Conservation (phyloP, 352 stramenopile genomes). For the Aphanomyces euteiches region DNA sequence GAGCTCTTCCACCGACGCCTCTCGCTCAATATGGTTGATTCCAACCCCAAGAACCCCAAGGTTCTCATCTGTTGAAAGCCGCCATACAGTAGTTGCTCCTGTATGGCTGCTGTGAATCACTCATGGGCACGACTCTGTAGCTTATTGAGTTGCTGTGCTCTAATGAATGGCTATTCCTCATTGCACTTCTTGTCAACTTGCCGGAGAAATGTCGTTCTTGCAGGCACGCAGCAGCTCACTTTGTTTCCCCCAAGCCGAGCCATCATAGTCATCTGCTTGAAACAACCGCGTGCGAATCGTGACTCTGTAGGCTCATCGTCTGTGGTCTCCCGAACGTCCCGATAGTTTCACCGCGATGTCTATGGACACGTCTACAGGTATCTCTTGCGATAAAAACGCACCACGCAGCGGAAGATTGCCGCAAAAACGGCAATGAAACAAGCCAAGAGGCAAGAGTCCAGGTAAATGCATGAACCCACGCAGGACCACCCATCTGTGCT, state of each 20-base stretch:
- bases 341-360: background rate
- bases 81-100: background rate
- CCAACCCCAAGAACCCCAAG: conserved; percentile 1
- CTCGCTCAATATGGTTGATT: conserved; percentile 4
- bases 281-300: too few species aligned
- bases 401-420: background rate
- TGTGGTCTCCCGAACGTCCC: too few species aligned
- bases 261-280: too few species aligned
- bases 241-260: too few species aligned
- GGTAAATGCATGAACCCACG: background rate
- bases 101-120: background rate
- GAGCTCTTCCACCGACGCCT: conserved; percentile 16
- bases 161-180: background rate
- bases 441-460: background rate
- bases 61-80: conserved; percentile 10
- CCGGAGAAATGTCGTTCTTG: background rate
- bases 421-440: background rate
- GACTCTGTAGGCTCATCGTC: too few species aligned
- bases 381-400: background rate
- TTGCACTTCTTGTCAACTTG: background rate
- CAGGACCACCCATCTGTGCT: background rate
- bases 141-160: too few species aligned
- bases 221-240: background rate
- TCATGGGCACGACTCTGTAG: too few species aligned
- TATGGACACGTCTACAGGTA: too few species aligned